These are phyloP conservation scores for Cercospora zeina DNA, from an alignment of 2,329 filamentous ascomycete genomes.

Conservation along the genomic window DNA sequence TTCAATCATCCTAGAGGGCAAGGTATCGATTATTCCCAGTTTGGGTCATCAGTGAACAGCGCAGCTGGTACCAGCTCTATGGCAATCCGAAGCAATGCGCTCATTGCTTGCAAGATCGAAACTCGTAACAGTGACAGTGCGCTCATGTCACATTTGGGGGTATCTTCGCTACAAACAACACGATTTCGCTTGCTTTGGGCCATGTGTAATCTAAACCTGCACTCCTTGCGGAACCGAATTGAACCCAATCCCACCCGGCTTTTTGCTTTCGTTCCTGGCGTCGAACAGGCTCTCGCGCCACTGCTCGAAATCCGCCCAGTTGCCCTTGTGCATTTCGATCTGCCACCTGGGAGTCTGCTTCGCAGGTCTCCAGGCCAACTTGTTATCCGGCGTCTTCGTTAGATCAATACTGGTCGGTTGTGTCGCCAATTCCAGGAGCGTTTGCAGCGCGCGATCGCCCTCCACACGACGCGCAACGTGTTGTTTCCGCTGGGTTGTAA, in stretches of 20 bases:
- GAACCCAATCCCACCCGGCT: background rate
- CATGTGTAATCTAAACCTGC: background rate
- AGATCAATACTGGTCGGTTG: slow-evolving; percentile 61
- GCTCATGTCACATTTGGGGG: slow-evolving; percentile 9
- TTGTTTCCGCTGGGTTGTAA: slow-evolving; percentile 44
- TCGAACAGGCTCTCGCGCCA: slow-evolving; percentile 8
- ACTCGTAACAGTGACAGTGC: background rate
- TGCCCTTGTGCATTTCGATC: slow-evolving; percentile 64
- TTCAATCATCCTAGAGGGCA: background rate
- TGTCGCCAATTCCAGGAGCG: slow-evolving; percentile 64
- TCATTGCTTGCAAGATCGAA: background rate
- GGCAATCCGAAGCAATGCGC: background rate
- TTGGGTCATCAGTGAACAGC: background rate
- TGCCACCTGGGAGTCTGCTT: slow-evolving; percentile 65
- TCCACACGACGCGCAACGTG: slow-evolving; percentile 54
- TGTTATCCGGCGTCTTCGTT: slow-evolving; percentile 58
- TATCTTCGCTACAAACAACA: slow-evolving; percentile 11
- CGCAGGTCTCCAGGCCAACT: slow-evolving; percentile 66
- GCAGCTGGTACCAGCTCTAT: background rate
- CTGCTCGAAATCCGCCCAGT: slow-evolving; percentile 51
- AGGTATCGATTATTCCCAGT: background rate
- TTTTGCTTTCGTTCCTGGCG: background rate
- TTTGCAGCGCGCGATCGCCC: slow-evolving; percentile 63
- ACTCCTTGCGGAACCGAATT: background rate
- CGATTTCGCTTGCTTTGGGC: background rate